Evolutionary conservation across 371 early-diverging fungal species (phyloP).

Genomic region (Gilbertella persicaria): DNA sequence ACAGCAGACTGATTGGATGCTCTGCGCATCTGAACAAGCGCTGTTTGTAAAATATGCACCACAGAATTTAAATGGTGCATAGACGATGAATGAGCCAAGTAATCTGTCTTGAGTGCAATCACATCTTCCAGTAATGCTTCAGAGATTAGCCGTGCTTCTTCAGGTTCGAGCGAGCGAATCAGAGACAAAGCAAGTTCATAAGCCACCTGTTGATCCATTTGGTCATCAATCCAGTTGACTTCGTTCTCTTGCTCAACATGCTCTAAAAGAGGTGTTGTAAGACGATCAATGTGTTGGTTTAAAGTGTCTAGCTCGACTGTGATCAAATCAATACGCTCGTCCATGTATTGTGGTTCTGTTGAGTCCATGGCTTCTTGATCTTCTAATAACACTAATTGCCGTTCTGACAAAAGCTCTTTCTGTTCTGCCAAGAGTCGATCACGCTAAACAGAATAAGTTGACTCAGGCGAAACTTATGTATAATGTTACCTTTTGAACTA

Average conservation of each 20-base stretch:
- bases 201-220: constrained; percentile 25
- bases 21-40: constrained; percentile 19
- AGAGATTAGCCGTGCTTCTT: constrained; percentile 32
- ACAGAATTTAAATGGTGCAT: constrained; percentile 8
- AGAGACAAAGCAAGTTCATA: constrained; percentile 37
- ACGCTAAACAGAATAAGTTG: constrained; percentile 27
- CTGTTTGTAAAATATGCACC: constrained; percentile 12
- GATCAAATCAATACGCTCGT: constrained; percentile 69
- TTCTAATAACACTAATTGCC: constrained; percentile 59
- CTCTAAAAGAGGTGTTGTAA: constrained; percentile 1
- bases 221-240: constrained; percentile 20
- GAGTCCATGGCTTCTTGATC: constrained; percentile 44
- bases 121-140: constrained; percentile 38
- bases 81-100: constrained; percentile 4
- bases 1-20: background rate
- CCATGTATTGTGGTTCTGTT: constrained; percentile 65
- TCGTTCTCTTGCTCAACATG: constrained; percentile 5
- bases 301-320: constrained; percentile 30
- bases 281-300: constrained; percentile 16
- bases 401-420: constrained; percentile 65
- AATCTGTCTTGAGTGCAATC: constrained; percentile 22
- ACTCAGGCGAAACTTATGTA: background rate
- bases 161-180: constrained; percentile 29
- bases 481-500: constrained; percentile 18
- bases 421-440: constrained; percentile 64